phyloP scores from a whole-genome alignment of 129 eudicot species.

The Glebionis coronaria region DNA sequence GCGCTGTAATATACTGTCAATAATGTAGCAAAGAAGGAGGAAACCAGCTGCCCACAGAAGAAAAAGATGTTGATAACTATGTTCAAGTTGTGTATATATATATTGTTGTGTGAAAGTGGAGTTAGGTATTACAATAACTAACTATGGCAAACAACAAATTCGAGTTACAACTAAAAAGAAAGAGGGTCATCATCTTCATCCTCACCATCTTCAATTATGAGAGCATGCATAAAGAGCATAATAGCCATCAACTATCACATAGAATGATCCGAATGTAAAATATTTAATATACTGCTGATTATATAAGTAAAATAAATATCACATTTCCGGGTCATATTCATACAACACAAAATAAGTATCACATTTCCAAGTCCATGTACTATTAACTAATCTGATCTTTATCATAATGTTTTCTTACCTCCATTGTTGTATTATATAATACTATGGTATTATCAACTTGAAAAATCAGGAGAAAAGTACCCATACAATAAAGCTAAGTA shows the following conservation, averaged over 20 bases:
- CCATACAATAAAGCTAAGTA: no score
- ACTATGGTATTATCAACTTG: no score
- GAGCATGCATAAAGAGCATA: conserved; percentile 66
- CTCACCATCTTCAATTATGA: conserved; percentile 50
- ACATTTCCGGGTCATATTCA: background rate
- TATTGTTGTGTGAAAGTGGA: background rate
- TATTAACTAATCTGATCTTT: no score
- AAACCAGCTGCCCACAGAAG: conserved; percentile 78
- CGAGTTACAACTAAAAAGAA: conserved; percentile 64
- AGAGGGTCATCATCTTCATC: conserved; percentile 54
- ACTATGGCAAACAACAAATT: conserved; percentile 10
- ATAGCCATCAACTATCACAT: conserved; percentile 61
- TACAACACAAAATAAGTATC: conserved; percentile 6
- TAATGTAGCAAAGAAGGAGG: conserved; percentile 77
- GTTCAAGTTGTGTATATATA: conserved; percentile 10
- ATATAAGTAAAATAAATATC: background rate
- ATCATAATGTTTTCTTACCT: no score
- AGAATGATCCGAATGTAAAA: background rate
- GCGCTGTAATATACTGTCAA: conserved; percentile 61
- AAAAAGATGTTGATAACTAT: conserved; percentile 46
- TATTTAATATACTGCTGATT: background rate
- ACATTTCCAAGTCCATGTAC: no score
- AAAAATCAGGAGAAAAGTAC: no score
- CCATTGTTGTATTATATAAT: no score
- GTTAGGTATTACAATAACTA: background rate